phyloP scores from a whole-genome alignment of 1,139 yeast species.

The Saccharomyces hybrid region DNA sequence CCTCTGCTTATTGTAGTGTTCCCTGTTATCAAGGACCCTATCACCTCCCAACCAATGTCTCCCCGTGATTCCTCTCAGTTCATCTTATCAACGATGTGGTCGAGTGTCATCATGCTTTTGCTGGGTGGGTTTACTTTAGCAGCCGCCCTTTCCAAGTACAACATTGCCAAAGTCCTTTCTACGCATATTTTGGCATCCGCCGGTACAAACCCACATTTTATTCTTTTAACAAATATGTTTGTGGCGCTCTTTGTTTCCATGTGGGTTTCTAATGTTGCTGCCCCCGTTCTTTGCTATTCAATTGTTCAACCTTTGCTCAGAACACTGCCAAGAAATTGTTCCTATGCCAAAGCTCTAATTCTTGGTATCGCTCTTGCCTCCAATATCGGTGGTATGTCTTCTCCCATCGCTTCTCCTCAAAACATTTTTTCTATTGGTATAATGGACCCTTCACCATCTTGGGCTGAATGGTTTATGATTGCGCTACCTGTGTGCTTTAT shows the following conservation, averaged over 20 bases:
- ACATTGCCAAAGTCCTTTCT: slow-evolving; percentile 78
- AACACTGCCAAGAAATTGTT: slow-evolving; percentile 69
- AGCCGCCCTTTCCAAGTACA: slow-evolving; percentile 85
- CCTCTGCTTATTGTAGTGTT: slow-evolving; percentile 74
- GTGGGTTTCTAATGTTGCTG: slow-evolving; percentile 97
- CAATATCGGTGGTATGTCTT: slow-evolving; percentile 91
- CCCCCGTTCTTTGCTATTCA: slow-evolving; percentile 87
- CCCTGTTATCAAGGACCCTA: slow-evolving; percentile 55
- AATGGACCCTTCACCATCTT: slow-evolving; percentile 85
- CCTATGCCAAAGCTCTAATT: slow-evolving; percentile 75
- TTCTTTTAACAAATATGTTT: slow-evolving; percentile 71
- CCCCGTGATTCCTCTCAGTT: slow-evolving; percentile 68
- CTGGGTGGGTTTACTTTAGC: slow-evolving; percentile 93
- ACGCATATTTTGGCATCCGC: slow-evolving; percentile 74
- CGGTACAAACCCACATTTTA: slow-evolving; percentile 76
- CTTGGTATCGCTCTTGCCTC: slow-evolving; percentile 89
- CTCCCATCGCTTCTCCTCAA: slow-evolving; percentile 95
- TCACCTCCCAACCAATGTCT: slow-evolving; percentile 42
- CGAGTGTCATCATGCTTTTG: slow-evolving; percentile 79
- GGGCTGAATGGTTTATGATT: slow-evolving; percentile 91
- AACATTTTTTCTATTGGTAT: slow-evolving; percentile 81
- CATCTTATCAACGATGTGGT: slow-evolving; percentile 87
- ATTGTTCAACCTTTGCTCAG: slow-evolving; percentile 83
- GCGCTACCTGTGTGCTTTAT: slow-evolving; percentile 71
- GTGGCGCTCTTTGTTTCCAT: slow-evolving; percentile 81